Base-by-base conservation (phyloP, 2,329 filamentous ascomycete species). In the Trichoderma guizhouense region DNA sequence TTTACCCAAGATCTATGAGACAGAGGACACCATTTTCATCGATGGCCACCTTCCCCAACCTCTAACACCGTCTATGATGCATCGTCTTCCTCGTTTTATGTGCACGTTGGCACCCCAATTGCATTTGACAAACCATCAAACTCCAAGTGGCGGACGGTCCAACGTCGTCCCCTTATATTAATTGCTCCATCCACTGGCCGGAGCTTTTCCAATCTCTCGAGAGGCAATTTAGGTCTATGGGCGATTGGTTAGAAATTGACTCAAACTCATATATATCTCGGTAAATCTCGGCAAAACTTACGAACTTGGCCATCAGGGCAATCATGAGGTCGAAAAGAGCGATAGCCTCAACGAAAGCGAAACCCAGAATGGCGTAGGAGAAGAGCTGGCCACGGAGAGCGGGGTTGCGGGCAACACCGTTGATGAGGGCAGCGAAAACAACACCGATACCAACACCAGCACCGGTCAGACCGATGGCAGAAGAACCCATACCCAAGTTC, bases 361-460 rank as follows among this genome's bases (percentile, higher is more conserved):
- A 96, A 88, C 93, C 93, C 83, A 96, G 88, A 92, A 96, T 95
- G 90, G 93, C 93, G 87, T 96, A 95, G 79, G 92, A 93, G 92
- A 96, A 97, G 82, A 97, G 93, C 90, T 97, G 94, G 84, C 93
- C 93, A 88, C 93, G 92, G 87, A 97, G 93, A 83, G 92, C 92
- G 82, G 93, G 93, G 93, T 97, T 97, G 88, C 93, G 93, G 88
- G 93, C 93, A 84, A 96, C 93, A 87, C 91, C 91, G 86, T 93
- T 91, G 83, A 97, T 89, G 83, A 97, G 93, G 81, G 93, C 91
- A 83, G 92, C 93, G 90, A 97, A 97, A 83, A 97, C 93, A 83
- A 95, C 91, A 89, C 93, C 93, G 86, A 96, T 97, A 93, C 93
- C 93, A 85, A 96, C 93, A 94, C 93, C 92, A 83, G 93, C 92